phyloP scores from a whole-genome alignment of 257 asterid genomes.

The Buddleja alternifolia region DNA sequence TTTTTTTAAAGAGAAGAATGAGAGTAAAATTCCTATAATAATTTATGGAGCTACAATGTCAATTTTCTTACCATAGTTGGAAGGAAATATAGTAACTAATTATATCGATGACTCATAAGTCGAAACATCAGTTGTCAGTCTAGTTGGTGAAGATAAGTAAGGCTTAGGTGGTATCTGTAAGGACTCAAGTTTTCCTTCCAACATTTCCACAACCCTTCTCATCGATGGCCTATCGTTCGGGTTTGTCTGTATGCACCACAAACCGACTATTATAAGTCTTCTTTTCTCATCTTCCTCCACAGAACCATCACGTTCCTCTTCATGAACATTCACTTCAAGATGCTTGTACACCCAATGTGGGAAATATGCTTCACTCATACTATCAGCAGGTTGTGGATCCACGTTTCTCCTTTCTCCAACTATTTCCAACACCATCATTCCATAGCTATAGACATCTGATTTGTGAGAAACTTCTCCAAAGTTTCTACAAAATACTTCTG shows the following conservation, averaged over 20 bases:
- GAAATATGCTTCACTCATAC: conserved; percentile 28
- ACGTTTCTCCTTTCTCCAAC: conserved; percentile 38
- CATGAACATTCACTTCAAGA: conserved; percentile 8
- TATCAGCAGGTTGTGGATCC: neutral
- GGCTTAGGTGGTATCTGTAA: conserved; percentile 37
- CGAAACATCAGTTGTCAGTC: neutral
- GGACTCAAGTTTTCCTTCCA: conserved; percentile 30
- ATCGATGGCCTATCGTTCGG: conserved; percentile 34
- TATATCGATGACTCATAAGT: conserved; percentile 9
- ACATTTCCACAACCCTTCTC: conserved; percentile 37
- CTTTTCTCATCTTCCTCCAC: conserved; percentile 25
- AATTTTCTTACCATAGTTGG: too few relatives aligned
- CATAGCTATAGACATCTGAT: conserved; percentile 48
- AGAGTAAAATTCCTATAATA: too few relatives aligned
- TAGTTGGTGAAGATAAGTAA: conserved; percentile 20
- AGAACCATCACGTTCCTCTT: neutral
- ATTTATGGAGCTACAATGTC: too few relatives aligned
- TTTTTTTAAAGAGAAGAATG: too few relatives aligned
- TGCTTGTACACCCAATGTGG: conserved; percentile 38
- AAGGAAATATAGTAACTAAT: too few relatives aligned
- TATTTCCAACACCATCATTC: conserved; percentile 46
- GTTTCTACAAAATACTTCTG: conserved; percentile 33
- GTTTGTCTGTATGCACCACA: conserved; percentile 44
- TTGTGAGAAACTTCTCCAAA: conserved; percentile 41
- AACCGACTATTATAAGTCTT: conserved; percentile 31